Evolutionary conservation across 805 yeast species (phyloP), one percentile per base, ranked within the genome.

Genomic region (Tetrapisispora arboricola): DNA sequence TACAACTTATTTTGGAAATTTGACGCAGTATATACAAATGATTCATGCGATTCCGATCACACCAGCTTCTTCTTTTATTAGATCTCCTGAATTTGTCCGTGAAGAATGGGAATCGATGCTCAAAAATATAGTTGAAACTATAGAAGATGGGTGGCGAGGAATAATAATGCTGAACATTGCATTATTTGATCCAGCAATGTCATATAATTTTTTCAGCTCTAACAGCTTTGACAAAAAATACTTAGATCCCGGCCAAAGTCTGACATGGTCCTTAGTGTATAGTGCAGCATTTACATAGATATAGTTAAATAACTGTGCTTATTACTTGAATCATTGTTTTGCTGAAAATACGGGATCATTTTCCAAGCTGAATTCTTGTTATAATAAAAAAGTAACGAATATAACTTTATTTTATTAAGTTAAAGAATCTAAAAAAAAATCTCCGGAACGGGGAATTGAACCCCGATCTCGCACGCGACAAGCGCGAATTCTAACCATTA

Each of bases 201-300:
- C 94, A 0, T 85, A 77, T 55, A 48, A 63, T 2, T 86, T 75
- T 61, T 85, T 84, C 57, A 56, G 78, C 1, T 55, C 73, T 26
- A 49, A 65, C 6, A 65, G 63, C 41, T 87, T 84, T 71, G 55
- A 66, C 34, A 63, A 65, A n/a, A 51, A 58, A 3, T 72, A 70
- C 48, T 72, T 88, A 36, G 96, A 88, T 53, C 75, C 75, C 43
- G 96, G 96, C 2, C 90, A 86, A 70, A 78, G 90, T 21, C 65
- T 78, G 46, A 81, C 96, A 0, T 87, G 95, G 94, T 79, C 88
- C 11, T 66, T 87, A 47, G 78, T 94, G 0, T 84, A 74, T 49
- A 70, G 84, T 35, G 95, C 60, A 17, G 59, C 60, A 3, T 55
- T 57, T 42, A 12, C 16, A 8, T 39, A 11, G 32, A 13, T 32